These are phyloP conservation scores for Diaporthe australafricana DNA, from an alignment of 2,329 filamentous ascomycete genomes.

Conservation along the genomic window DNA sequence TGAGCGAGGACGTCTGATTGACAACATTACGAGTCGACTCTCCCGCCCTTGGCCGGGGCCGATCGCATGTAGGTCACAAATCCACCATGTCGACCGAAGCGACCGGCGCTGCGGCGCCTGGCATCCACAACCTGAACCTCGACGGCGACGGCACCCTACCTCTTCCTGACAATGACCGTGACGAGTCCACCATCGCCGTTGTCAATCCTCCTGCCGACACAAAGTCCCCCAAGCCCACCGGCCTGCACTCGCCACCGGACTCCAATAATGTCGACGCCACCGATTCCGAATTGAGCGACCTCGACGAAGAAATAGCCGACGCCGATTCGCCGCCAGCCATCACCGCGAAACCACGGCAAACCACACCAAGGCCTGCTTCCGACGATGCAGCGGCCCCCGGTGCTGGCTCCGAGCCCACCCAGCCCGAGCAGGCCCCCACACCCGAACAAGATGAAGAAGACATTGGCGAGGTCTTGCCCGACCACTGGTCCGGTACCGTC, in stretches of 20 bases:
- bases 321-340: constrained; percentile 42
- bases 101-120: constrained; percentile 60
- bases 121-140: constrained; percentile 47
- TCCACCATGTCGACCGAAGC: constrained; percentile 67
- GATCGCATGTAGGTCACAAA: constrained; percentile 57
- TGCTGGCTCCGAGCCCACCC: not conserved
- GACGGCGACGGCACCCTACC: constrained; percentile 39
- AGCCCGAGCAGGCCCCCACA: constrained; percentile 40
- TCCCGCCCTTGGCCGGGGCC: constrained; percentile 37
- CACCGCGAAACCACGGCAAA: constrained; percentile 34
- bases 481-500: constrained; percentile 91
- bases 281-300: constrained; percentile 75
- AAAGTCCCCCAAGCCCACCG: constrained; percentile 56
- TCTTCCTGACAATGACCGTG: constrained; percentile 38
- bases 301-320: constrained; percentile 65
- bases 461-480: constrained; percentile 83
- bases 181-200: constrained; percentile 43
- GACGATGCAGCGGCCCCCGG: constrained; percentile 19
- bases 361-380: constrained; percentile 34
- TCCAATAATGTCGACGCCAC: constrained; percentile 69
- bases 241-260: constrained; percentile 73
- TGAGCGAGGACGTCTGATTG: constrained; percentile 25
- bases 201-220: constrained; percentile 41
- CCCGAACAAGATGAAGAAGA: constrained; percentile 56
- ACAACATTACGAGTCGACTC: constrained; percentile 15